Percentiles rank a stretch among this genome's conserved stretches.
phyloP scores from a whole-genome alignment of 169 alveolate genomes.

The Amoebophrya sp. region DNA sequence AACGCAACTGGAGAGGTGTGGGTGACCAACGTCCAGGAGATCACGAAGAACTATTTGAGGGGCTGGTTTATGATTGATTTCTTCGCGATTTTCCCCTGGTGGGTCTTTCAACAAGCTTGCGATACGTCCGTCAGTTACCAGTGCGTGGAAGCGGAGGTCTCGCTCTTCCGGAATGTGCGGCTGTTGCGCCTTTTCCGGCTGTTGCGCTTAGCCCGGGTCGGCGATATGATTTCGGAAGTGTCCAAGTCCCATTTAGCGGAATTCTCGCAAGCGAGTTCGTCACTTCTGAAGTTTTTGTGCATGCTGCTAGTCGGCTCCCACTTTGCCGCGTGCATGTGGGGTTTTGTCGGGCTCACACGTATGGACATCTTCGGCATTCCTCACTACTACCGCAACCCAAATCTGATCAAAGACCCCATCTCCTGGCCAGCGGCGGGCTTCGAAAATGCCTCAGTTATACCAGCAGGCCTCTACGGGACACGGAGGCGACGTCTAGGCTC shows the following conservation, averaged over 20 bases:
- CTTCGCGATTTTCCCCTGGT: constrained; percentile 1
- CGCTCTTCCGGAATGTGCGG: constrained; percentile 4
- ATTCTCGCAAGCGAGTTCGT: neutral
- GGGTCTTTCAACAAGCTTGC: neutral
- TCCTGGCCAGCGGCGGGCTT: neutral
- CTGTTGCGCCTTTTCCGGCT: neutral
- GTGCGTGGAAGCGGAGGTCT: neutral
- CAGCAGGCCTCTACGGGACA: too few relatives aligned
- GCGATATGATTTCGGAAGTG: neutral
- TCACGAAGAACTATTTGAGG: neutral
- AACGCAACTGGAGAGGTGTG: neutral
- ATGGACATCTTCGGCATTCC: neutral
- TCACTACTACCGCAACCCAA: neutral
- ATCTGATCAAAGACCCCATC: neutral
- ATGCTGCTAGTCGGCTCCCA: neutral
- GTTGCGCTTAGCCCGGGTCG: constrained; percentile 4
- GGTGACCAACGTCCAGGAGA: neutral
- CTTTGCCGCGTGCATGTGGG: neutral
- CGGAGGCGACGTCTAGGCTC: too few relatives aligned
- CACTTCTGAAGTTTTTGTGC: neutral
- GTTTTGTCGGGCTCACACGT: neutral
- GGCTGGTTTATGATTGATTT: neutral
- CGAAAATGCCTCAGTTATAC: neutral
- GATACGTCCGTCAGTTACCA: neutral
- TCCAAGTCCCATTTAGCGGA: neutral